Conservation (phyloP, 2,329 filamentous ascomycete genomes). For the Aspergillus floridensis region DNA sequence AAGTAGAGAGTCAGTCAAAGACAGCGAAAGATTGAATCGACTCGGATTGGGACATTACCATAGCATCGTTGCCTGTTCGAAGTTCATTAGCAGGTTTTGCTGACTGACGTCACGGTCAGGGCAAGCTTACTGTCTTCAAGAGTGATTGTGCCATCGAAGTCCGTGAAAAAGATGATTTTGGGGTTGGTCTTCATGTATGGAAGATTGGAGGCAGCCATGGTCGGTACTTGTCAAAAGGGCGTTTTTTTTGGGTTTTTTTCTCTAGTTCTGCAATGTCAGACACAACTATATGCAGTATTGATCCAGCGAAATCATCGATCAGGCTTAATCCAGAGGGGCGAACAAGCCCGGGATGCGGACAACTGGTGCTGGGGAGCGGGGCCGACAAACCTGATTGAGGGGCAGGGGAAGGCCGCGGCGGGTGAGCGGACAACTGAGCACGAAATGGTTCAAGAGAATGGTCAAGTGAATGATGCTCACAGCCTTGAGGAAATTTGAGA, state of each 20-base stretch:
- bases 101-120: not conserved
- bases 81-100: constrained; percentile 13
- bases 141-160: constrained; percentile 97
- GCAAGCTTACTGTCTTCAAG: constrained; percentile 59
- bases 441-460: not conserved
- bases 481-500: not conserved
- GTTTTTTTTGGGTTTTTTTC: no score
- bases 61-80: constrained; percentile 61
- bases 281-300: not conserved
- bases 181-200: constrained; percentile 58
- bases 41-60: constrained; percentile 43
- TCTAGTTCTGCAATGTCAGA: not conserved
- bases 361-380: not conserved
- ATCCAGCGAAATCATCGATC: no score
- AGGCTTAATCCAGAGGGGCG: not conserved
- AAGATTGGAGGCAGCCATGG: constrained; percentile 34
- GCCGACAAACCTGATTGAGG: not conserved
- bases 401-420: not conserved
- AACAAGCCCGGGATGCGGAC: not conserved
- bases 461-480: not conserved
- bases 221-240: not conserved
- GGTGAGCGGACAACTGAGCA: not conserved
- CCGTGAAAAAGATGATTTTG: constrained; percentile 96
- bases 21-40: constrained; percentile 1
- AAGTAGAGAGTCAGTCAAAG: constrained; percentile 47